Conservation (phyloP, 441 rosid species). For the Manihot esculenta region DNA sequence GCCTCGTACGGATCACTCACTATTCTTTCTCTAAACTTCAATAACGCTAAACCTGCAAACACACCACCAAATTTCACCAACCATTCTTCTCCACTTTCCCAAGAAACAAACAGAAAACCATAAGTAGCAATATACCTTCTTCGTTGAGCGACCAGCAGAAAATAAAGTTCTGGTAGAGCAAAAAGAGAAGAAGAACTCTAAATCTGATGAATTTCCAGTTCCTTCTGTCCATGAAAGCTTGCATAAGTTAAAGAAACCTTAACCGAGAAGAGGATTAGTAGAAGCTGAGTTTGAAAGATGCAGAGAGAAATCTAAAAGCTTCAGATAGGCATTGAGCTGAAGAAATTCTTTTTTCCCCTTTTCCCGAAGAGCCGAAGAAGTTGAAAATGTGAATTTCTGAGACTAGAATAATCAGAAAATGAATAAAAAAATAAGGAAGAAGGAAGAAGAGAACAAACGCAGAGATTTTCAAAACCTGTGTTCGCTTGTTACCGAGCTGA, state of each 20-base stretch:
- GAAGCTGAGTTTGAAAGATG: neutral
- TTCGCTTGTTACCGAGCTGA: constrained; percentile 10
- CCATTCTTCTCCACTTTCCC: constrained; percentile 19
- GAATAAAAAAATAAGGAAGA: neutral
- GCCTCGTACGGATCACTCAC: constrained; percentile 66
- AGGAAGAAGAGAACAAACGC: constrained; percentile 8
- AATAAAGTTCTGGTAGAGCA: constrained; percentile 36
- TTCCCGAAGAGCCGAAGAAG: neutral
- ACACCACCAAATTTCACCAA: neutral
- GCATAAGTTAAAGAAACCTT: neutral
- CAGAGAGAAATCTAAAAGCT: neutral
- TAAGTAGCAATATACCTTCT: constrained; percentile 49
- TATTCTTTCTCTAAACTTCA: constrained; percentile 62
- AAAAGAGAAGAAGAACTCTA: constrained; percentile 27
- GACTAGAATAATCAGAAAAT: neutral
- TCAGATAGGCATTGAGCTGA: neutral
- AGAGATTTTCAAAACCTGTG: constrained; percentile 23
- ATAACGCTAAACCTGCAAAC: constrained; percentile 60
- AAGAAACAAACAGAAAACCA: constrained; percentile 17
- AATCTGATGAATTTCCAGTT: constrained; percentile 40
- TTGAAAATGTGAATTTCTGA: constrained; percentile 1
- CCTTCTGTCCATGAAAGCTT: constrained; percentile 28
- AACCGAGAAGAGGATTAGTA: neutral
- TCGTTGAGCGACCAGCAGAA: constrained; percentile 42
- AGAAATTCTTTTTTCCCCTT: no score